A percentile compares a stretch with the other conserved stretches of the same genome.
These are phyloP conservation scores for Annulohypoxylon maeteangense DNA, from an alignment of 495 filamentous ascomycete species.

Conservation along the genomic window DNA sequence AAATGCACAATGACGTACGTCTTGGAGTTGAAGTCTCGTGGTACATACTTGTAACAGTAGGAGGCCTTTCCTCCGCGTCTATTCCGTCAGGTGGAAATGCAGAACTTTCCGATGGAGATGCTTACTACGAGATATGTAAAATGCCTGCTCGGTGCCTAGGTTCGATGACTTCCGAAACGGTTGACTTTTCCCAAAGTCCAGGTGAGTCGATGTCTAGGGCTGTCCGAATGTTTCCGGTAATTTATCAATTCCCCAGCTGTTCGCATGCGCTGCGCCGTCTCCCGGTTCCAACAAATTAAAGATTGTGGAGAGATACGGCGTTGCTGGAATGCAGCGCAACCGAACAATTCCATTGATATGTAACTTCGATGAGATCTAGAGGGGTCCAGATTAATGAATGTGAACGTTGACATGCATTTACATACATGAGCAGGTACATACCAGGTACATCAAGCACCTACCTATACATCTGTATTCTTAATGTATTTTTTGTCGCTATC, in stretches of 20 bases:
- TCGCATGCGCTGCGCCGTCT: slow-evolving; percentile 16
- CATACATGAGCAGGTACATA: background rate
- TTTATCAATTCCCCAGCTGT: slow-evolving; percentile 1
- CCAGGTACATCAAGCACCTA: background rate
- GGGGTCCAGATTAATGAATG: slow-evolving; percentile 16
- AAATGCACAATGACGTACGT: slow-evolving; percentile 30
- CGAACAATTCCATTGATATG: slow-evolving; percentile 21
- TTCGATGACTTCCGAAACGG: background rate
- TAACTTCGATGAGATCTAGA: slow-evolving; percentile 6
- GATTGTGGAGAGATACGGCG: slow-evolving; percentile 36
- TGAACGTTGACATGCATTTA: background rate
- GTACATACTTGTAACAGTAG: background rate
- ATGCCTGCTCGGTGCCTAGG: background rate
- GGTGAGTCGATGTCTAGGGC: slow-evolving; percentile 7
- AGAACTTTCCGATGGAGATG: slow-evolving; percentile 11
- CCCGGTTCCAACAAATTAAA: slow-evolving; percentile 11
- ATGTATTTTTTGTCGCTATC: background rate
- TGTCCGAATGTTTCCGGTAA: slow-evolving; percentile 34
- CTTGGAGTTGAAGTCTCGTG: background rate
- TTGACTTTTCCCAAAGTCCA: background rate
- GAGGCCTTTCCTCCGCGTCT: background rate
- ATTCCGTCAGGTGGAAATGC: slow-evolving; percentile 26
- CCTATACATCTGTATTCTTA: background rate
- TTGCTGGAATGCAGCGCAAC: slow-evolving; percentile 31
- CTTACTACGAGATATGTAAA: slow-evolving; percentile 29